Evolutionary conservation across 768 basidiomycete species (phyloP).

Genomic region (Hortiboletus flavorubellus): DNA sequence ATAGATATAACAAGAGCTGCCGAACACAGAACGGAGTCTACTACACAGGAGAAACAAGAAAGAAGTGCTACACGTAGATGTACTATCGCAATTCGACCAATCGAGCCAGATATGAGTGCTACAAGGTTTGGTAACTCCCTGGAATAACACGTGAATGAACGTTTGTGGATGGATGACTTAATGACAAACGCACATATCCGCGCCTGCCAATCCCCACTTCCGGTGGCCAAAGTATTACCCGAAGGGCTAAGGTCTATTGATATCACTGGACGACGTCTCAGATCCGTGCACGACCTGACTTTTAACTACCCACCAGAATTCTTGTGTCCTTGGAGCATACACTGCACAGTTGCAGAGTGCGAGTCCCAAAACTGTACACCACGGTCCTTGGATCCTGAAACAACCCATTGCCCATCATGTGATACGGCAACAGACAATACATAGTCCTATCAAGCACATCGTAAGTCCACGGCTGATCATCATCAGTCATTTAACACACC

Average conservation of each 20-base stretch:
- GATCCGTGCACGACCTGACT: conserved; percentile 1
- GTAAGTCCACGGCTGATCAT: not conserved
- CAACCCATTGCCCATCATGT: conserved; percentile 92
- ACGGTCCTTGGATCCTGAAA: conserved; percentile 94
- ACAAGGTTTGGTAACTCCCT: conserved; percentile 33
- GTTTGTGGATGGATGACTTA: not conserved
- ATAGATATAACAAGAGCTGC: conserved; percentile 23
- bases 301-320: conserved; percentile 53
- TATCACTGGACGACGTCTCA: conserved; percentile 45
- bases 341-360: conserved; percentile 73
- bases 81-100: conserved; percentile 10
- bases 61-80: conserved; percentile 24
- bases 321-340: conserved; percentile 82
- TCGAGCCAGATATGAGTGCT: conserved; percentile 7
- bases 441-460: conserved; percentile 48
- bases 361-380: conserved; percentile 95
- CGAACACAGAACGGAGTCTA: conserved; percentile 11
- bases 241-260: conserved; percentile 66
- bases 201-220: conserved; percentile 69
- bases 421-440: conserved; percentile 77
- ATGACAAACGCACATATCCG: conserved; percentile 52
- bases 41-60: conserved; percentile 30
- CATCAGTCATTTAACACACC: conserved; percentile 35
- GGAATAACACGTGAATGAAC: conserved; percentile 3
- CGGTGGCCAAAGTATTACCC: conserved; percentile 62